Evolutionary conservation across 1,284 basidiomycete species (phyloP).

Genomic region (Malassezia equina): DNA sequence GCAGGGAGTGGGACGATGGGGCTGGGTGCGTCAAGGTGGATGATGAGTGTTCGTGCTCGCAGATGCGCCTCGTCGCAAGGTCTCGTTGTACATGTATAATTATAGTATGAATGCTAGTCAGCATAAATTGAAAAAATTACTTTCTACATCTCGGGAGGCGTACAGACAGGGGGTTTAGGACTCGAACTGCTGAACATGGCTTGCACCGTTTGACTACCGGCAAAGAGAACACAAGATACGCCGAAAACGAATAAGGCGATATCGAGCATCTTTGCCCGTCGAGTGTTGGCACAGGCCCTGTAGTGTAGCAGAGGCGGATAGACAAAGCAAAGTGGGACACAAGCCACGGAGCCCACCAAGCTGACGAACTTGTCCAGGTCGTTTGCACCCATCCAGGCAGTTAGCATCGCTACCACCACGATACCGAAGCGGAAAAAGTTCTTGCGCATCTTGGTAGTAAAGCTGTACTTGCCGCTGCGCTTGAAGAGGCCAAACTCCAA

Average conservation of each 20-base stretch:
- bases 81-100: constrained; percentile 20
- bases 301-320: constrained; percentile 91
- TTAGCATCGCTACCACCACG: constrained; percentile 63
- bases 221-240: constrained; percentile 68
- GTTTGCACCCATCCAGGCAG: constrained; percentile 73
- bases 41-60: constrained; percentile 17
- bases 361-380: constrained; percentile 96
- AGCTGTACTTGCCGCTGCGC: constrained; percentile 70
- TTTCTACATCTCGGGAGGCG: constrained; percentile 1
- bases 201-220: constrained; percentile 64
- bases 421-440: constrained; percentile 73
- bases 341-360: constrained; percentile 85
- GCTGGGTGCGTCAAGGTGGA: constrained; percentile 18
- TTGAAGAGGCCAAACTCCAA: constrained; percentile 92
- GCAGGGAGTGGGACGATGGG: constrained; percentile 19
- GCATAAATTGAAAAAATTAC: too few relatives aligned
- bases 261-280: constrained; percentile 63
- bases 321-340: constrained; percentile 80
- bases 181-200: constrained; percentile 6
- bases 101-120: not conserved
- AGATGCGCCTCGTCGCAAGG: constrained; percentile 18
- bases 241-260: constrained; percentile 74
- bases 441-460: constrained; percentile 72
- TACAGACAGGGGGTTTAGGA: constrained; percentile 2
- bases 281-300: constrained; percentile 64